A percentile compares a stretch with the other conserved stretches of the same genome.
These are phyloP conservation scores for Stenogyne calaminthoides DNA, from an alignment of 305 asterid species.

Conservation along the genomic window DNA sequence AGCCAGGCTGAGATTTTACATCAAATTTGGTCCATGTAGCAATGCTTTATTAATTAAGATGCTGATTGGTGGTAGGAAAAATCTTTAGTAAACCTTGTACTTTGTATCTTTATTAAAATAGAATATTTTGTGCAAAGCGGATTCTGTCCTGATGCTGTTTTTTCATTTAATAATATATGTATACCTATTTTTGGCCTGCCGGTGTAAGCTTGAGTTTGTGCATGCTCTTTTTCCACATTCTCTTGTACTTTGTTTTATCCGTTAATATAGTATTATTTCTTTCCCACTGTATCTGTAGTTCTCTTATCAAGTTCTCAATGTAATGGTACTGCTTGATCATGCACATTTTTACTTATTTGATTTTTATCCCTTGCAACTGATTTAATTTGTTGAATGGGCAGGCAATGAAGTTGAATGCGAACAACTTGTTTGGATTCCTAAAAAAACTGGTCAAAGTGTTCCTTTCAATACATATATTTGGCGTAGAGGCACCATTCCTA, in stretches of 20 bases:
- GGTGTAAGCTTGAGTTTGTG: constrained; percentile 26
- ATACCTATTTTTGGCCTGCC: neutral
- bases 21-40: constrained; percentile 20
- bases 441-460: constrained; percentile 72
- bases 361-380: constrained; percentile 21
- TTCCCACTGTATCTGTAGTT: constrained; percentile 21
- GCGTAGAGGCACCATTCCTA: constrained; percentile 99
- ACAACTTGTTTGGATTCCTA: constrained; percentile 96
- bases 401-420: constrained; percentile 99
- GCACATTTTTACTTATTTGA: constrained; percentile 13
- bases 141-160: constrained; percentile 21
- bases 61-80: constrained; percentile 18
- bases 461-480: constrained; percentile 92
- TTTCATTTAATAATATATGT: neutral
- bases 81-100: constrained; percentile 3
- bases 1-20: constrained; percentile 10
- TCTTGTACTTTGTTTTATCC: constrained; percentile 18
- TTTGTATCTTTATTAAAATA: neutral
- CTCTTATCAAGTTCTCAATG: constrained; percentile 17
- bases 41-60: constrained; percentile 23
- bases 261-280: constrained; percentile 12
- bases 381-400: constrained; percentile 44
- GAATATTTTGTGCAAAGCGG: constrained; percentile 14
- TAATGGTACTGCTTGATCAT: constrained; percentile 29
- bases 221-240: constrained; percentile 23